A percentile compares a stretch with the other conserved stretches of the same genome.
phyloP scores from a whole-genome alignment of 768 basidiomycete genomes.

The Stropharia rugosoannulata region DNA sequence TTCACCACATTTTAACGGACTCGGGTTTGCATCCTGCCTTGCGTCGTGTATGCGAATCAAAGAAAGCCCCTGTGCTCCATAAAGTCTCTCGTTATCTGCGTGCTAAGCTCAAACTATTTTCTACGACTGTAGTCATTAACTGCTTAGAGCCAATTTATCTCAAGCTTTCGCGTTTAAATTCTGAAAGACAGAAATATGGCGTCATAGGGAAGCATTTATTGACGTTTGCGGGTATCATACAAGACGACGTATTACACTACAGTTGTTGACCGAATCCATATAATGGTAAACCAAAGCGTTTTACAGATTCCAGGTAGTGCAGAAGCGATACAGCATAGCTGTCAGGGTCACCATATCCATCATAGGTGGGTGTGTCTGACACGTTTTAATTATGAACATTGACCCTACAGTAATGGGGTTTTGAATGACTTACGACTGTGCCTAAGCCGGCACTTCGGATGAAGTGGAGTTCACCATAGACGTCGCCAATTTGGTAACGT shows the following conservation, averaged over 20 bases:
- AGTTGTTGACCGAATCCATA: constrained; percentile 10
- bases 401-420: constrained; percentile 10
- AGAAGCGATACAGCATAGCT: constrained; percentile 83
- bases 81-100: not conserved
- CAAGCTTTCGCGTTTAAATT: constrained; percentile 23
- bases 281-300: constrained; percentile 7
- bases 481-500: constrained; percentile 84
- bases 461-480: constrained; percentile 84
- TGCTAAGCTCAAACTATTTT: not conserved
- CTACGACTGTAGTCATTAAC: too few relatives aligned
- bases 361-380: constrained; percentile 82
- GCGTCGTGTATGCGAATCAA: constrained; percentile 16
- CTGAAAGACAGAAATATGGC: constrained; percentile 11
- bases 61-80: not conserved
- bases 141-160: constrained; percentile 5
- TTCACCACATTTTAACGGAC: constrained; percentile 30
- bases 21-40: constrained; percentile 25
- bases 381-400: constrained; percentile 6
- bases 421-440: constrained; percentile 61
- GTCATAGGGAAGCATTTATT: constrained; percentile 18
- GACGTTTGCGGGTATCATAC: constrained; percentile 16
- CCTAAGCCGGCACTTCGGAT: constrained; percentile 76
- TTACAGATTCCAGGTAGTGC: constrained; percentile 50
- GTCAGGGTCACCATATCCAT: constrained; percentile 89
- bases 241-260: constrained; percentile 20